Evolutionary conservation across 2,329 filamentous ascomycete species (phyloP), one percentile per base, ranked within the genome.

Genomic region (Ophiostoma populinum): DNA sequence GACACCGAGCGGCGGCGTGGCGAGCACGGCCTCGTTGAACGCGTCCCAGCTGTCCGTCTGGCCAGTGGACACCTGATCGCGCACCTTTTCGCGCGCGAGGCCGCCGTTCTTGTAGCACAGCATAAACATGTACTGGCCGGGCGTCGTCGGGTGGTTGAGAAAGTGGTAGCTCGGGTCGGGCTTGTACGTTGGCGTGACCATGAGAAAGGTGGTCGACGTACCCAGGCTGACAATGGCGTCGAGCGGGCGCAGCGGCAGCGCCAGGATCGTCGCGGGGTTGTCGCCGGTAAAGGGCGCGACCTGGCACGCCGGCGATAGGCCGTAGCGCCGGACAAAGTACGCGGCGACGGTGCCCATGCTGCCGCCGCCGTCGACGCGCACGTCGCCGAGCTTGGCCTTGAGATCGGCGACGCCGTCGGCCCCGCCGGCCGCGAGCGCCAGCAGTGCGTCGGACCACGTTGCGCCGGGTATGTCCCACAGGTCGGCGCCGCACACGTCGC

Each of bases 71-170:
- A 95, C 70, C 0, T 70, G 65, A 51, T 98, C 83, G 36, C 90
- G 79, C 42, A 95, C 72, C 48, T 80, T 75, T 53, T 98, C 90
- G 29, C 90, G 79, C 2, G 90, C 87, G 1, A 95, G 72, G 2
- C 85, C 85, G 46, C 90, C 90, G 57, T 98, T 98, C 59, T 95
- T 95, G 65, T 95, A 98, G 66, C 90, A 98, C 24, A 98, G 73
- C 90, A 98, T 98, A 58, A 98, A 95, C 90, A 98, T 95, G 67
- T 92, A 94, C 40, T 94, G 70, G 1, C 80, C 83, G 0, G 75
- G 62, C 1, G 83, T 92, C 29, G 85, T 90, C 2, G 90, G 90
- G 56, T 95, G 86, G 61, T 94, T 93, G 70, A 95, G 92, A 65
- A 95, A 93, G 61, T 98, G 90, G 51, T 93, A 93, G 6, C 80